Conservation (phyloP, 129 eudicot species). For the Gnaphalium uliginosum region DNA sequence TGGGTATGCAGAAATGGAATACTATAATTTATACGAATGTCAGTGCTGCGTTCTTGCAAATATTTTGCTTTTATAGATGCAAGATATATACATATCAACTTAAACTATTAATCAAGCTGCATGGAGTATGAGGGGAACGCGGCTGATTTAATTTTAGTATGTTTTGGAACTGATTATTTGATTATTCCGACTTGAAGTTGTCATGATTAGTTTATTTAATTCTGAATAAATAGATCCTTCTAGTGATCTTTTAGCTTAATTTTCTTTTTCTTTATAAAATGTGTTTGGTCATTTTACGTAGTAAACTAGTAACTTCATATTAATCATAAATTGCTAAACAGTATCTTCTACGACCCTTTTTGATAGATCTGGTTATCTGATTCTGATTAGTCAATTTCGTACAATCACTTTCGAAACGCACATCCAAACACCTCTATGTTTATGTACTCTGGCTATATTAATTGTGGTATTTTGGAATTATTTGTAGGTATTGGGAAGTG, state of each 20-base stretch:
- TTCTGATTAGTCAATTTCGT: neutral
- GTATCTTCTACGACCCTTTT: neutral
- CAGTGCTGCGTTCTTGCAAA: neutral
- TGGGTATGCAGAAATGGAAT: neutral
- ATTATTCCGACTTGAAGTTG: neutral
- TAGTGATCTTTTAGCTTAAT: no score
- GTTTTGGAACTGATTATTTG: neutral
- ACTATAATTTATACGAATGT: neutral
- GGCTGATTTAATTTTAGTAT: neutral
- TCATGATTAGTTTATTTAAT: no score
- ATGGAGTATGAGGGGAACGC: neutral
- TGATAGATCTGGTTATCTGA: neutral
- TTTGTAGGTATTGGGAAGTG: constrained; percentile 87
- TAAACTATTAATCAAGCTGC: neutral
- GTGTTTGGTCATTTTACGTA: neutral
- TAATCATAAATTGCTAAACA: neutral
- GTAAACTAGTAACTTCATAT: neutral
- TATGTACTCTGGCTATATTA: neutral
- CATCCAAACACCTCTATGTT: neutral
- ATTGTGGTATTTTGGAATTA: constrained; percentile 1
- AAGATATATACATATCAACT: neutral
- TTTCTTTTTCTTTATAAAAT: neutral
- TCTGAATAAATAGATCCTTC: no score
- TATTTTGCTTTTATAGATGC: neutral
- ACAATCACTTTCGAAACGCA: neutral